Percentiles rank a stretch among this genome's conserved stretches.
Evolutionary conservation across 495 filamentous ascomycete species (phyloP).

Genomic region (Geoglossum glabrum): DNA sequence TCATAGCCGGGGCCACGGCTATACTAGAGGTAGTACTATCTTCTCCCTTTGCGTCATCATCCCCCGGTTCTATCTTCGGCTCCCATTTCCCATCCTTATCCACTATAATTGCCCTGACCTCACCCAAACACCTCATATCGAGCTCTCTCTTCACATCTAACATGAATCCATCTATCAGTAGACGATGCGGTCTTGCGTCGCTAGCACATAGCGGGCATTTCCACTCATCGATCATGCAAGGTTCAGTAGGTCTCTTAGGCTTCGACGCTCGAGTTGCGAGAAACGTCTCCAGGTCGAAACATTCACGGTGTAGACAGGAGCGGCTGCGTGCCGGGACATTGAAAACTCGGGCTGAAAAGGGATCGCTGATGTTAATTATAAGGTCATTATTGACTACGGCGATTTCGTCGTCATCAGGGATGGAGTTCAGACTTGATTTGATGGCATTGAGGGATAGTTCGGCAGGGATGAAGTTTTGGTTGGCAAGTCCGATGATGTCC

Average conservation of each 20-base stretch:
- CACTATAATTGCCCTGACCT: slow-evolving; percentile 18
- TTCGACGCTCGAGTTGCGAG: slow-evolving; percentile 38
- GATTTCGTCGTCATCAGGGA: slow-evolving; percentile 43
- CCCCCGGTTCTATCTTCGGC: slow-evolving; percentile 11
- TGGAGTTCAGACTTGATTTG: slow-evolving; percentile 23
- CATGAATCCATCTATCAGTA: slow-evolving; percentile 54
- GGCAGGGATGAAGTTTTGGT: slow-evolving; percentile 17
- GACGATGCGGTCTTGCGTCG: slow-evolving; percentile 50
- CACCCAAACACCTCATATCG: slow-evolving; percentile 10
- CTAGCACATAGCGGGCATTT: slow-evolving; percentile 57
- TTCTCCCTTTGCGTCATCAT: background rate
- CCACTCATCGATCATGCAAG: slow-evolving; percentile 53
- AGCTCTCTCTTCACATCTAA: slow-evolving; percentile 27
- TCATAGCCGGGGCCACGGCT: background rate
- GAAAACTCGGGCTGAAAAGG: slow-evolving; percentile 51
- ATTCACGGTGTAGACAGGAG: slow-evolving; percentile 49
- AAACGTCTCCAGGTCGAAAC: slow-evolving; percentile 75
- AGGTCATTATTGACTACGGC: slow-evolving; percentile 39
- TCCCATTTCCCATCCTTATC: slow-evolving; percentile 19
- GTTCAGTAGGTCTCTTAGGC: slow-evolving; percentile 15
- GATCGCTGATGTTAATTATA: slow-evolving; percentile 57
- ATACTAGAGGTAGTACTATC: background rate
- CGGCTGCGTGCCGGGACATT: slow-evolving; percentile 45
- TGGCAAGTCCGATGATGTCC: slow-evolving; percentile 24
- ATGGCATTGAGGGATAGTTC: slow-evolving; percentile 25